Evolutionary conservation across 2,329 filamentous ascomycete genomes (phyloP).

Genomic region (Xylariomycetidae sp.): DNA sequence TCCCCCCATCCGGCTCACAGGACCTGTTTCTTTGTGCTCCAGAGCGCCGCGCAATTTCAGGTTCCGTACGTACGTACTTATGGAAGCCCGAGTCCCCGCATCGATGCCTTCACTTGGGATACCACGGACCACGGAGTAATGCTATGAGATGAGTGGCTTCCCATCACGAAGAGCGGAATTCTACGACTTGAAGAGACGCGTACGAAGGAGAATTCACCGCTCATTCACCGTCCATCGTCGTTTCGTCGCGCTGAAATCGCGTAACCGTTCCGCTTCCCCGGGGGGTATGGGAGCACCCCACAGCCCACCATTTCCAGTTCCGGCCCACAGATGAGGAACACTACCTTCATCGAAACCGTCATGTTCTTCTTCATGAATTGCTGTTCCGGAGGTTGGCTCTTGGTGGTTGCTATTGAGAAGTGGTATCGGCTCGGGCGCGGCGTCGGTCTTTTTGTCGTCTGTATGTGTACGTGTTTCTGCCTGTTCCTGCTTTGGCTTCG

Average conservation of each 20-base stretch:
- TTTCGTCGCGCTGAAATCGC: conserved; percentile 22
- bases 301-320: conserved; percentile 19
- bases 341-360: conserved; percentile 20
- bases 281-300: conserved; percentile 24
- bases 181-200: too few relatives aligned
- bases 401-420: neutral
- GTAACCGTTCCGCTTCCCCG: conserved; percentile 21
- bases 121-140: too few relatives aligned
- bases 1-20: too few relatives aligned
- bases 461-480: conserved; percentile 1
- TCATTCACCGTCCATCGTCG: conserved; percentile 27
- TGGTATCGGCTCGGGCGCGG: neutral
- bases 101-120: too few relatives aligned
- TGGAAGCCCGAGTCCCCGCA: too few relatives aligned
- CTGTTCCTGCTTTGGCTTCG: conserved; percentile 13
- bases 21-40: too few relatives aligned
- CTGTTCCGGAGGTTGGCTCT: conserved; percentile 2
- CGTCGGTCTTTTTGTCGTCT: conserved; percentile 2
- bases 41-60: too few relatives aligned
- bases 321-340: conserved; percentile 17
- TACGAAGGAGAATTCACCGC: conserved; percentile 12
- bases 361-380: conserved; percentile 17
- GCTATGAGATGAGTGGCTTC: neutral
- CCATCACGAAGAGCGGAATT: too few relatives aligned
- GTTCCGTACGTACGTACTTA: too few relatives aligned